Evolutionary conservation across 2,329 filamentous ascomycete species (phyloP), one percentile per base, ranked within the genome.

Genomic region (Pseudogymnoascus sp.): DNA sequence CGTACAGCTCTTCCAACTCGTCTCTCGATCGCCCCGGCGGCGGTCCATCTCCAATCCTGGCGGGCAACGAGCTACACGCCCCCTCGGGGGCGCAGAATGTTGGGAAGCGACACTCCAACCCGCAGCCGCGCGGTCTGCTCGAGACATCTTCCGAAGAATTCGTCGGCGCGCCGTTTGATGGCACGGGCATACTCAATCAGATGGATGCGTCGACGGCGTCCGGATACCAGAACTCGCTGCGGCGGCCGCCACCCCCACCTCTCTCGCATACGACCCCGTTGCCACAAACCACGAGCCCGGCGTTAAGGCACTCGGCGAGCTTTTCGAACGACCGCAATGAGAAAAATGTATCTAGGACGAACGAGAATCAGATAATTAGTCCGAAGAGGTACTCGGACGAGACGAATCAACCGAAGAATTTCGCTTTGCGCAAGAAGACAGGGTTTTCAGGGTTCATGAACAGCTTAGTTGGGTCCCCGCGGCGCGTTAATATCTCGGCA

Each of bases 401-500:
- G 76, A 80, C 78, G 65, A 86, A 83, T 69, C 84, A 88, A 62
- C 76, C 81, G 45, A 88, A 86, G 71, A 78, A 80, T 14, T 78
- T 81, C 2, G 76, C 77, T 64, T 76, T 87, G 65, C 84, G 90
- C 71, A 96, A 96, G 79, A 96, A 96, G 79, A 90, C 89, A 60
- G 91, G 90, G 63, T 91, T 96, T 73, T 92, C 90, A 14, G 90
- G 88, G 68, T 92, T 96, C 71, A 87, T 96, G 80, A 93, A 88
- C 74, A 93, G 88, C 73, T 74, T 88, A 65, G 87, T 96, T 64
- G 89, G 90, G 67, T 93, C 92, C 37, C 92, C 90, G 61, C 90
- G 93, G 76, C 91, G 92, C 67, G 91, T 95, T 55, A 86, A 93
- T 75, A 99, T 99, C 71, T 97, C 95, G n/a, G 91, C 92, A 38